Conservation (phyloP, 495 filamentous ascomycete genomes). For the Trichodelitschia bisporula region DNA sequence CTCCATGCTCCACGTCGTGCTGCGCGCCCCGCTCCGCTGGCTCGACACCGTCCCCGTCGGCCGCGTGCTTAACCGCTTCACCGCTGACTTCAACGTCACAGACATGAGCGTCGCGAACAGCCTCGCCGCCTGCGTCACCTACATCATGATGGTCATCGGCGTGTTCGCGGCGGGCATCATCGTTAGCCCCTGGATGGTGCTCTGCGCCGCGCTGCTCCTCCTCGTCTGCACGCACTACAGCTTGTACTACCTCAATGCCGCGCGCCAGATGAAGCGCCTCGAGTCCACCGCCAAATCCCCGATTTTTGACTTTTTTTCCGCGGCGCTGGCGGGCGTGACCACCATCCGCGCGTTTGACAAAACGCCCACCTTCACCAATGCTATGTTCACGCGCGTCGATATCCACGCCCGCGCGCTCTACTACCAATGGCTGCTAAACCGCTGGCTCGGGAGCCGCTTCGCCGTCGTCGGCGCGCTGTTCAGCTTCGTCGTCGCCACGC, state of each 20-base stretch:
- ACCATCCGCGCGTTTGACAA: constrained; percentile 59
- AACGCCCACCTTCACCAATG: constrained; percentile 31
- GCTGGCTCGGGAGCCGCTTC: constrained; percentile 1
- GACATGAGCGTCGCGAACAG: constrained; percentile 39
- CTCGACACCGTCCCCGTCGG: constrained; percentile 62
- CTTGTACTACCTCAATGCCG: constrained; percentile 34
- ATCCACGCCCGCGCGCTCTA: constrained; percentile 24
- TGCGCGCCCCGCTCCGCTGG: constrained; percentile 50
- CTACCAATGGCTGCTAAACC: constrained; percentile 26
- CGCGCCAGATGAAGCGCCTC: constrained; percentile 51
- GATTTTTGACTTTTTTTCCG: constrained; percentile 53
- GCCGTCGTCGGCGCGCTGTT: constrained; percentile 42
- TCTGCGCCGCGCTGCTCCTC: constrained; percentile 29
- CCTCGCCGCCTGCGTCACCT: constrained; percentile 27
- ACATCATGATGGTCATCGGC: constrained; percentile 24
- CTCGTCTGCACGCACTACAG: constrained; percentile 30
- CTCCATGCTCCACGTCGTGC: constrained; percentile 33
- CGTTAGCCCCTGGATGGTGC: constrained; percentile 35
- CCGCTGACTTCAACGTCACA: constrained; percentile 47
- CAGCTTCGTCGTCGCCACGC: constrained; percentile 35
- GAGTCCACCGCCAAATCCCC: constrained; percentile 51
- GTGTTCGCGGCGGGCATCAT: constrained; percentile 11
- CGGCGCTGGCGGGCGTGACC: constrained; percentile 40
- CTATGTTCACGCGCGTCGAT: constrained; percentile 44
- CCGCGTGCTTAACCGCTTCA: constrained; percentile 57